Conservation (phyloP, 106 monocot genomes). For the Chionographis japonica region DNA sequence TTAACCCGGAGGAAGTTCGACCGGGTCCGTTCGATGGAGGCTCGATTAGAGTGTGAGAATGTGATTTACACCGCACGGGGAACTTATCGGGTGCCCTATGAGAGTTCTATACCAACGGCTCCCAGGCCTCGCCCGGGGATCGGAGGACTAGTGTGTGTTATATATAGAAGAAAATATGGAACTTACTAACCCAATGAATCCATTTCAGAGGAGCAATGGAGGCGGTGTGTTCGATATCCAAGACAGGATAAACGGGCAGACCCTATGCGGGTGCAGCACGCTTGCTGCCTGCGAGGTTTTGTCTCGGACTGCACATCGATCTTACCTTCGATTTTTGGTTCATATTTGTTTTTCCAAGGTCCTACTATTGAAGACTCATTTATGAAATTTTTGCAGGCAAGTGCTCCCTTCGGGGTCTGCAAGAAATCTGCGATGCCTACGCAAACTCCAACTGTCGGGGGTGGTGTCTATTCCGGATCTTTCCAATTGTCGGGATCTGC, state of each 20-base stretch:
- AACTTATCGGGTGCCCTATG: too few relatives aligned
- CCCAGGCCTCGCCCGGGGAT: too few relatives aligned
- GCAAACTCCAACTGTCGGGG: slow-evolving; percentile 17
- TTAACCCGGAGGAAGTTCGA: too few relatives aligned
- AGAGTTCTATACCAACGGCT: too few relatives aligned
- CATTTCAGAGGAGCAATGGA: slow-evolving; percentile 86
- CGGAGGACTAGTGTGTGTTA: too few relatives aligned
- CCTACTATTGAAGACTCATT: too few relatives aligned
- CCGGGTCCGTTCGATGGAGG: too few relatives aligned
- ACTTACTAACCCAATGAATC: background rate
- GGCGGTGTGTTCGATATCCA: slow-evolving; percentile 78
- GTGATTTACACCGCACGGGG: too few relatives aligned
- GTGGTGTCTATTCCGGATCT: slow-evolving; percentile 58
- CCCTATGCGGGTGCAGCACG: slow-evolving; percentile 69
- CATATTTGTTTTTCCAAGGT: background rate
- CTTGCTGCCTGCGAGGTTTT: slow-evolving; percentile 73
- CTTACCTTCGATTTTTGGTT: too few relatives aligned
- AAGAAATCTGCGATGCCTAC: slow-evolving; percentile 33
- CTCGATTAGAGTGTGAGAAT: too few relatives aligned
- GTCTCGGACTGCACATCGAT: background rate
- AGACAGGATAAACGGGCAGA: slow-evolving; percentile 83
- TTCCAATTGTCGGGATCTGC: slow-evolving; percentile 53
- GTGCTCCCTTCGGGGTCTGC: slow-evolving; percentile 52
- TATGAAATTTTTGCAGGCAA: slow-evolving; percentile 39
- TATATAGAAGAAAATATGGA: background rate